Percentiles rank a stretch among this genome's conserved stretches.
These are phyloP conservation scores for Psilocybe mexicana DNA, from an alignment of 1,284 basidiomycete genomes.

Conservation along the genomic window DNA sequence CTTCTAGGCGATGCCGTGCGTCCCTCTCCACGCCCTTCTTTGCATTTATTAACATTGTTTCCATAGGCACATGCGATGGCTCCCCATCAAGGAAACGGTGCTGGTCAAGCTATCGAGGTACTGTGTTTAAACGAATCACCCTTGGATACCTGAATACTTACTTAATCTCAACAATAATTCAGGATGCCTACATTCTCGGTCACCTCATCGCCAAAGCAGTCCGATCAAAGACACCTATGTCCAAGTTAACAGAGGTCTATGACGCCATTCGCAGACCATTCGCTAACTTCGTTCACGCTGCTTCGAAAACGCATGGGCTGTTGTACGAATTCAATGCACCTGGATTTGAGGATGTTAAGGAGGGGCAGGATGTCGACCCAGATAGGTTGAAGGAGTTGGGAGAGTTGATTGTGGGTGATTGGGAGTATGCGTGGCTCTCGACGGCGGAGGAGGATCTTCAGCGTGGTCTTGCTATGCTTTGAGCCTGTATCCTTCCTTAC, in stretches of 20 bases:
- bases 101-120: conserved; percentile 21
- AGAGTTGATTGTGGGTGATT: conserved; percentile 19
- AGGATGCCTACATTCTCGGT: conserved; percentile 23
- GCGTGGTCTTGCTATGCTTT: conserved; percentile 16
- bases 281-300: conserved; percentile 22
- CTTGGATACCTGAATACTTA: too few species aligned
- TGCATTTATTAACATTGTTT: background rate
- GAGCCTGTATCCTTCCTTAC: background rate
- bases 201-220: conserved; percentile 17
- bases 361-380: conserved; percentile 7
- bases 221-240: conserved; percentile 1
- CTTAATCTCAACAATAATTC: background rate
- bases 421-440: conserved; percentile 24
- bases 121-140: too few species aligned
- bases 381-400: conserved; percentile 12
- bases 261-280: conserved; percentile 22
- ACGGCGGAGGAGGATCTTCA: conserved; percentile 21
- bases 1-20: conserved; percentile 47
- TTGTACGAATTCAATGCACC: conserved; percentile 25
- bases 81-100: conserved; percentile 19
- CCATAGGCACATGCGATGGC: conserved; percentile 38
- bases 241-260: conserved; percentile 18
- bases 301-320: conserved; percentile 24
- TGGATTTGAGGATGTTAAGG: conserved; percentile 16
- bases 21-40: background rate